A percentile compares a stretch with the other conserved stretches of the same genome.
These are phyloP conservation scores for Calamus simplicifolius DNA, from an alignment of 176 grass and related monocot genomes.

Conservation along the genomic window DNA sequence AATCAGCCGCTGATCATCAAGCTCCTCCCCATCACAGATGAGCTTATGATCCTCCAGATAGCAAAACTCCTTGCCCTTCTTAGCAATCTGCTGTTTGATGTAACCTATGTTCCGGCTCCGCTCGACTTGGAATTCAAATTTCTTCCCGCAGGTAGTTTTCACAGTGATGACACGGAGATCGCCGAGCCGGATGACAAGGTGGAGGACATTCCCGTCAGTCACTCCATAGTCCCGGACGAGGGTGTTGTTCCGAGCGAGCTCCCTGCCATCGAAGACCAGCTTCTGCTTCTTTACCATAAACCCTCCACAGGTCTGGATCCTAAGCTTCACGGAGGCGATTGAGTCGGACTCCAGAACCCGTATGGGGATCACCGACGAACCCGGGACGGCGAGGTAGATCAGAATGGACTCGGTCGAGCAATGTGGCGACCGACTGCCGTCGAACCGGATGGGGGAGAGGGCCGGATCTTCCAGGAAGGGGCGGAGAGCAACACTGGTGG, in stretches of 20 bases:
- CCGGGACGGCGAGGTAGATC: constrained; percentile 53
- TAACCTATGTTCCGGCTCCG: constrained; percentile 37
- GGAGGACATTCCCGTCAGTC: constrained; percentile 51
- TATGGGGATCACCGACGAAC: constrained; percentile 43
- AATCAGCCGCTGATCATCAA: constrained; percentile 58
- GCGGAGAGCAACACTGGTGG: constrained; percentile 27
- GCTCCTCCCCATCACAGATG: constrained; percentile 48
- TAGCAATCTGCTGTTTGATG: constrained; percentile 50
- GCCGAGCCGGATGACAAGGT: constrained; percentile 51
- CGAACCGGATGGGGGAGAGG: constrained; percentile 32
- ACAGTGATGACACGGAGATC: constrained; percentile 58
- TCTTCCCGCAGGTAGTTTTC: constrained; percentile 42
- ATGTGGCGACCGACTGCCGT: constrained; percentile 25
- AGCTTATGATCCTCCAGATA: constrained; percentile 42
- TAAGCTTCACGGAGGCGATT: constrained; percentile 69
- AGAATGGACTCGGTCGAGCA: constrained; percentile 46
- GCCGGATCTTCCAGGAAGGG: constrained; percentile 26
- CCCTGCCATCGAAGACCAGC: constrained; percentile 59
- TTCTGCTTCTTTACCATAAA: constrained; percentile 62
- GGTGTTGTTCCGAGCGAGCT: constrained; percentile 47
- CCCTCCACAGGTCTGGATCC: constrained; percentile 60
- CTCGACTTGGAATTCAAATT: constrained; percentile 54
- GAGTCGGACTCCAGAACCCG: constrained; percentile 53
- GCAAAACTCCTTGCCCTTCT: constrained; percentile 29
- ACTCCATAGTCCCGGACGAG: constrained; percentile 56